Evolutionary conservation across 2,329 filamentous ascomycete genomes (phyloP).

Genomic region (Ophiosphaerella herpotricha): DNA sequence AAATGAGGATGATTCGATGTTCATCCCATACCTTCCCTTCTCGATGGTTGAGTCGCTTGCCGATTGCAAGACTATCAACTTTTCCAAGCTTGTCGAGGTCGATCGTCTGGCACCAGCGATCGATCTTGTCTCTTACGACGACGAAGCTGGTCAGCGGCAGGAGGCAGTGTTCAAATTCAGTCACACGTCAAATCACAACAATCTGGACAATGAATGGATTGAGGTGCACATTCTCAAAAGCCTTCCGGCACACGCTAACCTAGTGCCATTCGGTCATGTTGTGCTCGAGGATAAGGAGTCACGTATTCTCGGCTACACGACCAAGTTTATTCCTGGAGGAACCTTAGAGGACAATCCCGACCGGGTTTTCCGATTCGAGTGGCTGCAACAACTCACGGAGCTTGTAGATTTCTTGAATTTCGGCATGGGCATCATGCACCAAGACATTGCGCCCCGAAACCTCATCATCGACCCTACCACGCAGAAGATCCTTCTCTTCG

Average conservation of each 20-base stretch:
- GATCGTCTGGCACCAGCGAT: conserved; percentile 12
- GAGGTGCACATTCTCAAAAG: conserved; percentile 31
- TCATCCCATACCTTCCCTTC: conserved; percentile 12
- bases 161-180: too few species aligned
- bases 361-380: conserved; percentile 4
- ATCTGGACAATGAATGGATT: conserved; percentile 17
- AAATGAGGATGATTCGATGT: conserved; percentile 10
- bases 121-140: conserved; percentile 1
- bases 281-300: conserved; percentile 20
- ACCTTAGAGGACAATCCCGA: not conserved
- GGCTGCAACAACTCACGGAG: conserved; percentile 4
- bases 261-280: conserved; percentile 33
- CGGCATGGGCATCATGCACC: conserved; percentile 36
- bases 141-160: too few species aligned
- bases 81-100: conserved; percentile 14
- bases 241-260: conserved; percentile 35
- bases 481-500: conserved; percentile 9
- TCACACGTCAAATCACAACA: too few species aligned
- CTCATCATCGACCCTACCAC: conserved; percentile 18
- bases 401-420: conserved; percentile 29
- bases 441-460: conserved; percentile 22
- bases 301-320: conserved; percentile 2
- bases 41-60: conserved; percentile 9
- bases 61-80: conserved; percentile 9
- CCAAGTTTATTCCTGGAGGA: not conserved